Conservation (phyloP, 768 basidiomycete species). For the Trametes gibbosa region DNA sequence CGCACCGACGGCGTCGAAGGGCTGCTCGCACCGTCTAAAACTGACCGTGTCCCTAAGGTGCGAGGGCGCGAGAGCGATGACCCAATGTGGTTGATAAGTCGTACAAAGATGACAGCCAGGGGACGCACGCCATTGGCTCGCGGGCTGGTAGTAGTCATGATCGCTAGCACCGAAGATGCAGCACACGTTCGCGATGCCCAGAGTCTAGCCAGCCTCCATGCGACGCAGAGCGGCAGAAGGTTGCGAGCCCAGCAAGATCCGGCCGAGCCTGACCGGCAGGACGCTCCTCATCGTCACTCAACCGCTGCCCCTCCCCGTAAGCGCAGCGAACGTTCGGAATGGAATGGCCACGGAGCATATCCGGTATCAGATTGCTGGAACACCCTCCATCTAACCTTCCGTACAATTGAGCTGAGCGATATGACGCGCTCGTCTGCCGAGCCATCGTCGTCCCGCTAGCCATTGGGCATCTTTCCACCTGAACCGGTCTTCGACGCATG, state of each 20-base stretch:
- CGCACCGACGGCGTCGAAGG: neutral
- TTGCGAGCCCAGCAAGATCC: neutral
- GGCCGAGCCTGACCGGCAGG: neutral
- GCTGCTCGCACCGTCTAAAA: neutral
- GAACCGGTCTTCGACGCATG: neutral
- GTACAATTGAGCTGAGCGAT: neutral
- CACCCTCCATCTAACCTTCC: neutral
- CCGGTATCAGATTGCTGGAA: constrained; percentile 14
- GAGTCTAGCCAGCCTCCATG: neutral
- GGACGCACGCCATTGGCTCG: constrained; percentile 7
- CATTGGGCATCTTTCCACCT: neutral
- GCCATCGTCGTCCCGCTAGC: neutral
- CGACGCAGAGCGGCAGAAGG: neutral
- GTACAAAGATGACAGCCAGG: neutral
- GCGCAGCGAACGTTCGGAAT: constrained; percentile 2
- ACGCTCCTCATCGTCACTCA: neutral
- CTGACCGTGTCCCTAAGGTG: neutral
- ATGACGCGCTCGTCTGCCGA: neutral
- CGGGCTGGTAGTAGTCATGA: neutral
- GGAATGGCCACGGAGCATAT: constrained; percentile 19
- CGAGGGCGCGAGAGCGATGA: neutral
- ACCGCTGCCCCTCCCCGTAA: too few relatives aligned
- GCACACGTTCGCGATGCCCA: neutral
- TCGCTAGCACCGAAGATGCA: neutral
- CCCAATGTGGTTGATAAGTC: neutral